Conservation (phyloP, 129 eudicot genomes). For the Calendula officinalis region DNA sequence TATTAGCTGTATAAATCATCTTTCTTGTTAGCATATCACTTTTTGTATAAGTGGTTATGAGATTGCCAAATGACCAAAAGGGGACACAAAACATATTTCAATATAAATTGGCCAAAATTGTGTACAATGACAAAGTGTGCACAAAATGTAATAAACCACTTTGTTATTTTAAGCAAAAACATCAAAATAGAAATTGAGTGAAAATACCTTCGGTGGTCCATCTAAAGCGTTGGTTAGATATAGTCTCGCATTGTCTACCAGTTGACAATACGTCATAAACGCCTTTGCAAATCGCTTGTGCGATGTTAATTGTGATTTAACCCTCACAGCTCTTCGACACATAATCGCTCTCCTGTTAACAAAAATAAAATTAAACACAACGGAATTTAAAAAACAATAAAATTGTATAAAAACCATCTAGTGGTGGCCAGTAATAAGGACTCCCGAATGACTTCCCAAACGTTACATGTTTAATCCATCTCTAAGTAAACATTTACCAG, state of each 20-base stretch:
- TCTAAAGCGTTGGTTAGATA: constrained; percentile 81
- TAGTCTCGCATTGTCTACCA: constrained; percentile 84
- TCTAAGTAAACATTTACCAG: no score
- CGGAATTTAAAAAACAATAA: neutral
- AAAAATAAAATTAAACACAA: neutral
- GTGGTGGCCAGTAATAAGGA: no score
- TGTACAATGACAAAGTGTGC: no score
- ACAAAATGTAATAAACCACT: no score
- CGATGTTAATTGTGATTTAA: constrained; percentile 77
- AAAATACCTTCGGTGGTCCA: constrained; percentile 86
- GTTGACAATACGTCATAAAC: constrained; percentile 68
- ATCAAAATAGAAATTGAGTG: neutral
- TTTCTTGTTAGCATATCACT: neutral
- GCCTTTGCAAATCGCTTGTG: constrained; percentile 93
- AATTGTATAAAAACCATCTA: neutral
- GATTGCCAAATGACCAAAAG: no score
- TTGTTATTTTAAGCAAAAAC: no score
- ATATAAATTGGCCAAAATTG: no score
- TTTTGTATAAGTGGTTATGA: no score
- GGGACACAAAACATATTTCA: no score
- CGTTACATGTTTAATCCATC: no score
- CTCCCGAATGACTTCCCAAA: no score
- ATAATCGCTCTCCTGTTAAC: constrained; percentile 76
- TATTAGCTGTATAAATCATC: constrained; percentile 50
- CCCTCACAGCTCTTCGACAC: constrained; percentile 91